Evolutionary conservation across 176 grass and related monocot genomes (phyloP).

Genomic region (Avena eriantha): DNA sequence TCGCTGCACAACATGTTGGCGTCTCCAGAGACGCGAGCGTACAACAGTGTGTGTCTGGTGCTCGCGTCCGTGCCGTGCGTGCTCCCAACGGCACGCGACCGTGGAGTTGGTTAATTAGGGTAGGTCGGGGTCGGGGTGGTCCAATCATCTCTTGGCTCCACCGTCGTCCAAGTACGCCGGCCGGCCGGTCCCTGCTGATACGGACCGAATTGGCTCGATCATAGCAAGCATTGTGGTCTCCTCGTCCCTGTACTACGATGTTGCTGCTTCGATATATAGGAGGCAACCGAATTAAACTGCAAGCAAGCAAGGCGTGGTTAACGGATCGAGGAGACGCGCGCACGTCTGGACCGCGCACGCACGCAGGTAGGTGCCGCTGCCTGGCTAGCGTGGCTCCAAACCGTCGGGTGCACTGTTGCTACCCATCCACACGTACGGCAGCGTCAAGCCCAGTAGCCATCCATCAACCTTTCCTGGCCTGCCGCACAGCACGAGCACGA

Average conservation of each 20-base stretch:
- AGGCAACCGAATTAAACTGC: neutral
- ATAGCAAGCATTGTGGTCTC: neutral
- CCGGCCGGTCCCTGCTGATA: neutral
- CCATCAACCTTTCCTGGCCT: neutral
- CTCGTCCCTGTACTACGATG: neutral
- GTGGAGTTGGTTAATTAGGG: neutral
- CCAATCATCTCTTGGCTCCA: neutral
- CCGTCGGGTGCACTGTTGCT: constrained; percentile 35
- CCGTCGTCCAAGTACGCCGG: neutral
- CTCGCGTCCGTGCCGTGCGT: neutral
- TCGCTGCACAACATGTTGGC: neutral
- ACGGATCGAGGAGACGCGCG: neutral
- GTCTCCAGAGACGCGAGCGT: neutral
- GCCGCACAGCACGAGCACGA: neutral
- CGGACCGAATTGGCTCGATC: neutral
- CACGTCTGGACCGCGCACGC: neutral
- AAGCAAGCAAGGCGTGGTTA: neutral
- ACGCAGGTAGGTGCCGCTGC: neutral
- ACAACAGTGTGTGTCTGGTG: neutral
- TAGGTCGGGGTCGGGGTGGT: neutral
- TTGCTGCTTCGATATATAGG: constrained; percentile 27
- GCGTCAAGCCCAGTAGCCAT: neutral
- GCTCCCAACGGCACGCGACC: constrained; percentile 21
- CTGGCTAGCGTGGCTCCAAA: neutral
- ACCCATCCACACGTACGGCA: constrained; percentile 3